These are phyloP conservation scores for Colletotrichum sp. DNA, from an alignment of 2,329 filamentous ascomycete genomes.

Conservation along the genomic window DNA sequence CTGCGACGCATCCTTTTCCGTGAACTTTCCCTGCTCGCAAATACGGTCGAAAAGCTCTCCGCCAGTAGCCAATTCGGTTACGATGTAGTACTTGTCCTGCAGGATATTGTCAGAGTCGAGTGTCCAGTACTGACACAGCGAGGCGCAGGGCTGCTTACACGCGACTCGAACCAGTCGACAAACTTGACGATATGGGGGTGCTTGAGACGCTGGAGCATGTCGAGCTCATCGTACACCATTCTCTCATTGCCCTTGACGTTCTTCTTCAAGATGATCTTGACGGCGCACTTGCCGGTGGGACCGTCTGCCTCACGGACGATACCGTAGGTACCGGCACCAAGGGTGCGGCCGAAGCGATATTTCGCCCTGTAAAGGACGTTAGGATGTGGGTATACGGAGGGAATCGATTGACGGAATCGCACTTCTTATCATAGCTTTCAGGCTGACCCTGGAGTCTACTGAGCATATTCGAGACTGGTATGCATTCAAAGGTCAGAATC, in stretches of 20 bases:
- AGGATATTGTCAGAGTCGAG: background rate
- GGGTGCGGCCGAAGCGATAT: conserved; percentile 90
- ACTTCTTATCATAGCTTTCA: conserved; percentile 99
- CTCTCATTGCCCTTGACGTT: conserved; percentile 98
- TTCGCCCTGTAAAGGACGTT: conserved; percentile 63
- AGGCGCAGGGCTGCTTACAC: conserved; percentile 60
- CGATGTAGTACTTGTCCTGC: conserved; percentile 99
- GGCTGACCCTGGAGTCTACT: conserved; percentile 97
- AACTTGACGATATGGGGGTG: conserved; percentile 98
- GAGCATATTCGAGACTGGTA: conserved; percentile 82
- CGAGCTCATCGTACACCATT: conserved; percentile 98
- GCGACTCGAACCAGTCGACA: conserved; percentile 98
- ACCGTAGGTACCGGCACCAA: conserved; percentile 97
- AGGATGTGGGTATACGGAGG: conserved; percentile 10
- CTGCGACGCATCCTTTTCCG: conserved; percentile 95
- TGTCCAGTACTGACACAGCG: background rate
- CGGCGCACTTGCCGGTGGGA: conserved; percentile 82
- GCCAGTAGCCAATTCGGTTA: conserved; percentile 93
- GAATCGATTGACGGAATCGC: conserved; percentile 34
- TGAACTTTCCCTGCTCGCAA: conserved; percentile 97
- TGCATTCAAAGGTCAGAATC: conserved; percentile 27
- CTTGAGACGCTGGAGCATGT: conserved; percentile 88
- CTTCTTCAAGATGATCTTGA: conserved; percentile 99
- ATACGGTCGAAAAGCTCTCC: conserved; percentile 98
- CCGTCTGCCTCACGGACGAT: conserved; percentile 95